Evolutionary conservation across 2,329 filamentous ascomycete genomes (phyloP).

Genomic region (Pseudonectria buxi): DNA sequence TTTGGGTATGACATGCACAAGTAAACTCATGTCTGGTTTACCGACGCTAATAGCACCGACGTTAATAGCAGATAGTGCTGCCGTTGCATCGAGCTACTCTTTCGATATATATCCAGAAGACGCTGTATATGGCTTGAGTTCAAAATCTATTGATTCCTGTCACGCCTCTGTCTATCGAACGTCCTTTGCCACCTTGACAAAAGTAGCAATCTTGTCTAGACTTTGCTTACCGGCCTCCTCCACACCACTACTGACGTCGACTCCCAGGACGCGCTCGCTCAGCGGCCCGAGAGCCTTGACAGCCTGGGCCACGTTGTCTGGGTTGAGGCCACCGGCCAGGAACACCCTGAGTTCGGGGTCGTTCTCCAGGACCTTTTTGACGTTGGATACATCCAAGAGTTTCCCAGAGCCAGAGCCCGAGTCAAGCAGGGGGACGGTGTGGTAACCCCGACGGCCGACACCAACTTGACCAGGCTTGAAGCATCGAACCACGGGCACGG

Average conservation of each 20-base stretch:
- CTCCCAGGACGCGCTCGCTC: conserved; percentile 61
- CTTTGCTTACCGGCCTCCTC: conserved; percentile 78
- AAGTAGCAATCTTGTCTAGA: conserved; percentile 70
- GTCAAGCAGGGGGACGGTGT: conserved; percentile 78
- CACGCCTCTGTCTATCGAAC: conserved; percentile 34
- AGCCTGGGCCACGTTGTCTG: conserved; percentile 66
- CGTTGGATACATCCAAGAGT: conserved; percentile 63
- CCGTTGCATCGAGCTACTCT: no score
- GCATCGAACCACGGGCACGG: conserved; percentile 82
- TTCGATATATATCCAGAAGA: no score
- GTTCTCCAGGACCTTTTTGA: conserved; percentile 57
- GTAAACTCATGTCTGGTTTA: no score
- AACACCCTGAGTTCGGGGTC: conserved; percentile 69
- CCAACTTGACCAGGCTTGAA: conserved; percentile 74
- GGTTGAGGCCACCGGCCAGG: conserved; percentile 77
- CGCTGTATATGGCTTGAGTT: no score
- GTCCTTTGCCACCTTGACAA: conserved; percentile 68
- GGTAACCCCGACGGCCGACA: conserved; percentile 69
- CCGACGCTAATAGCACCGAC: no score
- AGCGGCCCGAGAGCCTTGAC: conserved; percentile 57
- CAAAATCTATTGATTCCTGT: no score
- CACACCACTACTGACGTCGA: conserved; percentile 93
- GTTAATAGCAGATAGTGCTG: no score
- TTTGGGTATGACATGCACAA: no score
- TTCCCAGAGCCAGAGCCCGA: conserved; percentile 80